These are phyloP conservation scores for Taphrina communis DNA, from an alignment of 1,139 yeast genomes.

Conservation along the genomic window DNA sequence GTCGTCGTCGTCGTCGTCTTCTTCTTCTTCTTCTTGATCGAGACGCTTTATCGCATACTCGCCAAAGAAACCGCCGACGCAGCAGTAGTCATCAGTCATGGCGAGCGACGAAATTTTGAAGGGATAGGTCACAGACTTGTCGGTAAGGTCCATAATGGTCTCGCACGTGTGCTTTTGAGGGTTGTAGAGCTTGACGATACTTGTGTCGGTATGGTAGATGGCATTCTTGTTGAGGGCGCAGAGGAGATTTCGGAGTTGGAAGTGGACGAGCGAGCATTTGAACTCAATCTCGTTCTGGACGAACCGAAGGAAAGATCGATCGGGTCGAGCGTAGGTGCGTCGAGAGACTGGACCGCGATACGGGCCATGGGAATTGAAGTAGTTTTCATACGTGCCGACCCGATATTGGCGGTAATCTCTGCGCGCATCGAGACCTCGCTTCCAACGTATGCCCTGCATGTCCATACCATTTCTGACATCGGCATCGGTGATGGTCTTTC, in stretches of 20 bases:
- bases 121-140: constrained; percentile 17
- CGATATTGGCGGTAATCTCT: constrained; percentile 16
- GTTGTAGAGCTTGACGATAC: constrained; percentile 50
- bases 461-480: constrained; percentile 28
- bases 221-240: constrained; percentile 54
- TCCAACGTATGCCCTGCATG: constrained; percentile 47
- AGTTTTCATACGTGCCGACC: constrained; percentile 20
- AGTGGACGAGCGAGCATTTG: constrained; percentile 56
- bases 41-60: constrained; percentile 57
- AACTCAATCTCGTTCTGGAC: constrained; percentile 23
- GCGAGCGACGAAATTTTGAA: constrained; percentile 60
- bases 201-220: constrained; percentile 52
- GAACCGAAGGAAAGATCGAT: constrained; percentile 15
- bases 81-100: constrained; percentile 56
- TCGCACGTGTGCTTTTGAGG: constrained; percentile 45
- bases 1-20: constrained; percentile 48
- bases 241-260: constrained; percentile 63
- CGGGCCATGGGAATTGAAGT: constrained; percentile 26
- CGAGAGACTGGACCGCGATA: constrained; percentile 12
- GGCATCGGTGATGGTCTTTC: constrained; percentile 6
- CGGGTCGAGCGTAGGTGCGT: background rate
- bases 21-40: constrained; percentile 48
- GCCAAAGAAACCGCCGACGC: constrained; percentile 65
- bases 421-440: constrained; percentile 34
- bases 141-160: constrained; percentile 10